A percentile compares a stretch with the other conserved stretches of the same genome.
Evolutionary conservation across 2,329 filamentous ascomycete genomes (phyloP).

Genomic region (Diaporthe destruens): DNA sequence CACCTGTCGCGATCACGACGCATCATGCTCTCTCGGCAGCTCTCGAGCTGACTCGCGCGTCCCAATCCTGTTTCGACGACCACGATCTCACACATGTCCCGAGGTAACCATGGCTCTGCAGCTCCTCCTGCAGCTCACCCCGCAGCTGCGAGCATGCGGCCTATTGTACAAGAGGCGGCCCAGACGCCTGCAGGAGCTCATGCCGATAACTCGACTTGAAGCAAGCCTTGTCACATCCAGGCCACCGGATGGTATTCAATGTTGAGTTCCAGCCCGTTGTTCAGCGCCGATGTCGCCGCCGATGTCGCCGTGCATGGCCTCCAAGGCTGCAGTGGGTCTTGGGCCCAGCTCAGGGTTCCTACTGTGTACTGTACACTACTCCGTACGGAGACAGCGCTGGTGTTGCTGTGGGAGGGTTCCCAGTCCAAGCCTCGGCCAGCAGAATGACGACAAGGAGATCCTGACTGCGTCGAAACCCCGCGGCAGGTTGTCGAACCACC

Average conservation of each 20-base stretch:
- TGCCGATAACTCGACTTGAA: conserved; percentile 32
- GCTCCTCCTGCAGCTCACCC: conserved; percentile 37
- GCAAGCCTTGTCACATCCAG: conserved; percentile 39
- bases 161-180: background rate
- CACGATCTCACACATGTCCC: conserved; percentile 35
- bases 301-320: background rate
- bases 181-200: conserved; percentile 30
- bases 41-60: conserved; percentile 34
- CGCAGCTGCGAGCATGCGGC: conserved; percentile 30
- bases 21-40: conserved; percentile 13
- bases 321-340: background rate
- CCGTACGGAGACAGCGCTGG: too few species aligned
- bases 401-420: conserved; percentile 4
- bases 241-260: background rate
- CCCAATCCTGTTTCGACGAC: conserved; percentile 16
- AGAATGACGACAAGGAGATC: conserved; percentile 14
- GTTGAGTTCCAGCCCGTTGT: background rate
- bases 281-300: background rate
- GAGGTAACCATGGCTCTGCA: conserved; percentile 34
- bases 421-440: conserved; percentile 6
- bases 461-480: conserved; percentile 34
- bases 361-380: too few species aligned
- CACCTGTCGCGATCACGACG: conserved; percentile 2
- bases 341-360: background rate
- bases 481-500: conserved; percentile 23